A percentile compares a stretch with the other conserved stretches of the same genome.
phyloP scores from a whole-genome alignment of 163 green algal species.

The Scenedesmus sp. region DNA sequence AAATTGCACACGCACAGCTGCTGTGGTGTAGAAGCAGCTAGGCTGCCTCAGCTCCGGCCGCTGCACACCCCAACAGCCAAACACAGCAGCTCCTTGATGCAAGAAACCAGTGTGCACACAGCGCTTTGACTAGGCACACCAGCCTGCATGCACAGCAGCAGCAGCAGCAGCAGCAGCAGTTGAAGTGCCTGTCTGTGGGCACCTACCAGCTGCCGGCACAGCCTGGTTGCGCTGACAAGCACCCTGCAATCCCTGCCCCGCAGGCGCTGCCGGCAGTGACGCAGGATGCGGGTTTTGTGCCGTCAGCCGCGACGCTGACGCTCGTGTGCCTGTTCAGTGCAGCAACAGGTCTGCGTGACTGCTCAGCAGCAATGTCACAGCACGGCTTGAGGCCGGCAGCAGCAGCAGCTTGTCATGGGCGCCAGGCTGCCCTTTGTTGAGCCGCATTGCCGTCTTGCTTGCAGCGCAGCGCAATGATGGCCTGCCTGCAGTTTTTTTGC shows the following conservation, averaged over 20 bases:
- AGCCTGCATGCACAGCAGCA: not conserved
- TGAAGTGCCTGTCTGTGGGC: no score
- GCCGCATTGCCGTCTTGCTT: no score
- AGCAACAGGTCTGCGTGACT: conserved; percentile 52
- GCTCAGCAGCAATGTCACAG: not conserved
- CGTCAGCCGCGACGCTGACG: conserved; percentile 55
- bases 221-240: not conserved
- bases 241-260: not conserved
- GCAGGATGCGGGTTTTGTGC: conserved; percentile 60
- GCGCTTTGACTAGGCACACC: no score
- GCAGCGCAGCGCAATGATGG: no score
- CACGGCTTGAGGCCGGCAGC: not conserved
- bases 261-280: conserved; percentile 58
- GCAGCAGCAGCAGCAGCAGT: not conserved
- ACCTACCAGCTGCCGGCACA: not conserved
- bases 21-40: not conserved
- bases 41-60: not conserved
- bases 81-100: not conserved
- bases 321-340: conserved; percentile 59
- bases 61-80: not conserved
- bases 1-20: not conserved
- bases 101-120: not conserved
- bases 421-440: no score
- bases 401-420: not conserved
- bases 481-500: no score